Conservation (phyloP, 208 protist genomes). For the Leishmania mexicana region DNA sequence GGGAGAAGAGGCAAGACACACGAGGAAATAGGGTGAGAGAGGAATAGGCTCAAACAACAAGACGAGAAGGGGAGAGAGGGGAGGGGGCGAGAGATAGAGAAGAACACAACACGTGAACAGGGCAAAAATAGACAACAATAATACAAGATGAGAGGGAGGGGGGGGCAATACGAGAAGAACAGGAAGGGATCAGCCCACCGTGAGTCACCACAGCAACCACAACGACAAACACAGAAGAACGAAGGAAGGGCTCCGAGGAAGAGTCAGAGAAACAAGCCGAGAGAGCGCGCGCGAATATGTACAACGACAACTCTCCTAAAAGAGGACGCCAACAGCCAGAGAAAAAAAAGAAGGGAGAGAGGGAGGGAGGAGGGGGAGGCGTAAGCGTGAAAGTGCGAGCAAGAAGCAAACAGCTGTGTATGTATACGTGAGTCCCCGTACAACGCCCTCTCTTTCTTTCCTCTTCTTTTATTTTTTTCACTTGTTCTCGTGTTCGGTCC, state of each 20-base stretch:
- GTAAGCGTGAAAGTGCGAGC: background rate
- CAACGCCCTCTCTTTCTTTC: background rate
- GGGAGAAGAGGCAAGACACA: background rate
- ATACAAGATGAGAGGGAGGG: background rate
- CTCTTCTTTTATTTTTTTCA: background rate
- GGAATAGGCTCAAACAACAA: background rate
- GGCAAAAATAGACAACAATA: constrained; percentile 3
- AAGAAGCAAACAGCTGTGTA: background rate
- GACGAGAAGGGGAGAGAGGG: constrained; percentile 18
- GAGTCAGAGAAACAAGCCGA: constrained; percentile 3
- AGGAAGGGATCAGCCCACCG: background rate
- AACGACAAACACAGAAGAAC: background rate
- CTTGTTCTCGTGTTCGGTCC: background rate
- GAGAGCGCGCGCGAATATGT: constrained; percentile 12
- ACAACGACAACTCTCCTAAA: background rate
- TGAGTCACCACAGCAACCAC: background rate
- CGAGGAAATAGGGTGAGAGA: background rate
- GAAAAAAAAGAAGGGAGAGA: constrained; percentile 10
- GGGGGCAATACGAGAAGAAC: background rate
- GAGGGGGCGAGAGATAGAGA: background rate
- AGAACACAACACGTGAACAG: background rate
- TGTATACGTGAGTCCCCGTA: background rate
- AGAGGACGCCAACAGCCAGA: background rate
- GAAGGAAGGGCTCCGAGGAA: background rate
- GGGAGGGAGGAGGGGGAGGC: background rate